Base-by-base conservation (phyloP, 257 asterid species). In the Nicotiana sylvestris region DNA sequence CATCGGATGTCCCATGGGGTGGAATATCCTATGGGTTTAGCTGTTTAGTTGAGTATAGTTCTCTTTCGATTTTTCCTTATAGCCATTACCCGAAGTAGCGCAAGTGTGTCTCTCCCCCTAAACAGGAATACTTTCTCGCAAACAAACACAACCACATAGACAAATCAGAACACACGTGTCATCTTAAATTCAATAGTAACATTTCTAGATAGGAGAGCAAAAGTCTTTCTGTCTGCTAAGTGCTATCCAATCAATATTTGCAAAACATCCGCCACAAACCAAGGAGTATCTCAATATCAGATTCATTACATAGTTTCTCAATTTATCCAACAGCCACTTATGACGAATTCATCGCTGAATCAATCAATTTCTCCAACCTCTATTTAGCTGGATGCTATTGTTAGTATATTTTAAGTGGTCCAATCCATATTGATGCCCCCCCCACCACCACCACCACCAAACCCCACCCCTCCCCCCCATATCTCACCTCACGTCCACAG, bases 301-400 rank as follows among this genome's bases (percentile, higher is more conserved):
- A 74, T 74, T 74, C 29, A 27, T 27, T 9, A 51, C 56, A 9
- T 3, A 27, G 80, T 74, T 39, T 39, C 39, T 51, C 9, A 16
- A 74, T 1, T 49, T 37, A 74, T 8, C 51, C 43, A 74, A 74
- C 13, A n/a, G 80, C 12, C 80, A 74, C 61, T 72, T 49, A 7
- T 74, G 7, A 74, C 18, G 16, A 74, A 61, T 74, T 74, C 51
- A 49, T 74, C 32, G 43, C 10, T 74, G 43, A 15, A 74, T 49
- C 62, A 13, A 25, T 74, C 80, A 74, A 51, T 74, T 74, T 74
- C 43, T 74, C 62, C 39, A 49, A 2, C 43, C 80, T 74, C 49
- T 51, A 74, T 27, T 49, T 74, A 74, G 80, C 80, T 74, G 61
- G 78, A 72, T 72, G 15, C 32, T 70, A 10, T 16, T 37, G 49